Conservation (phyloP, 306 rosid species). For the Gleditsia sinensis region DNA sequence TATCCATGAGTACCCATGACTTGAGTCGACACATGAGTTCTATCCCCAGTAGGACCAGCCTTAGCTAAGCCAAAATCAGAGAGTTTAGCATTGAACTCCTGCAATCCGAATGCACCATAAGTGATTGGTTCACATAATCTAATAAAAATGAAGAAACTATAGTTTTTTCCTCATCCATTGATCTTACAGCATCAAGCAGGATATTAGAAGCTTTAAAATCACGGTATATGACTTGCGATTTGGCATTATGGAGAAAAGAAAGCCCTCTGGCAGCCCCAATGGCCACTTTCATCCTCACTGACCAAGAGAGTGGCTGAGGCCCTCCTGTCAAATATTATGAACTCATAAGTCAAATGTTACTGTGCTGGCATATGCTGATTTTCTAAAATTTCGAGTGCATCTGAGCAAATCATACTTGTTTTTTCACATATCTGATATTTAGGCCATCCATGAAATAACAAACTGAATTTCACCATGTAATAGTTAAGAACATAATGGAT, state of each 20-base stretch:
- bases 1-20: slow-evolving; percentile 95
- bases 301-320: slow-evolving; percentile 87
- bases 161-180: not conserved
- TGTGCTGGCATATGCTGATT: not conserved
- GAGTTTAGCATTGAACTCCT: slow-evolving; percentile 86
- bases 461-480: not conserved
- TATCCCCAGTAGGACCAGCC: slow-evolving; percentile 93
- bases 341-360: slow-evolving; percentile 7
- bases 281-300: slow-evolving; percentile 86
- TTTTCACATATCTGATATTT: not conserved
- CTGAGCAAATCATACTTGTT: not conserved
- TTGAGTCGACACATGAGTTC: slow-evolving; percentile 89
- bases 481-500: slow-evolving; percentile 4
- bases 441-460: not conserved
- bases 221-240: slow-evolving; percentile 86
- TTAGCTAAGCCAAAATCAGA: slow-evolving; percentile 93
- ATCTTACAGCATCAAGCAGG: slow-evolving; percentile 74
- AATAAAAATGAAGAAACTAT: not conserved
- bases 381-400: not conserved
- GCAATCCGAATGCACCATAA: slow-evolving; percentile 29
- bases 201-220: slow-evolving; percentile 90
- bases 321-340: slow-evolving; percentile 63
- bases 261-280: slow-evolving; percentile 91
- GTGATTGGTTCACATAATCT: slow-evolving; percentile 15
- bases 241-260: slow-evolving; percentile 77